These are phyloP conservation scores for Ascochyta viciae-villosae DNA, from an alignment of 2,329 filamentous ascomycete species.

Conservation along the genomic window DNA sequence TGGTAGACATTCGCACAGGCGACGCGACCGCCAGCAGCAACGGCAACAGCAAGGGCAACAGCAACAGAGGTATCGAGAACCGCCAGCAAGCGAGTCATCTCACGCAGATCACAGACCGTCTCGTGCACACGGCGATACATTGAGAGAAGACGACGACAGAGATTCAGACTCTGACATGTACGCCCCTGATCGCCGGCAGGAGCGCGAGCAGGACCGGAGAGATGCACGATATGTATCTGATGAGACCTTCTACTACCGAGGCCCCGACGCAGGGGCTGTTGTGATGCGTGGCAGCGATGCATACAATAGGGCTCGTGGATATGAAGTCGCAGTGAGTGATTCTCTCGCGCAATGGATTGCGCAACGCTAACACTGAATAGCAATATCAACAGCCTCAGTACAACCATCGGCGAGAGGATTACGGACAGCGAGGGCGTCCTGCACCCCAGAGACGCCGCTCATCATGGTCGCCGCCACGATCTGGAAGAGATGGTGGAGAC, in stretches of 20 bases:
- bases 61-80: conserved; percentile 3
- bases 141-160: background rate
- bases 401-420: conserved; percentile 14
- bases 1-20: conserved; percentile 22
- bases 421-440: conserved; percentile 24
- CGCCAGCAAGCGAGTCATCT: conserved; percentile 1
- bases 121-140: background rate
- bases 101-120: background rate
- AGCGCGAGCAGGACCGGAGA: conserved; percentile 20
- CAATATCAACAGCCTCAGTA: conserved; percentile 17
- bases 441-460: conserved; percentile 28
- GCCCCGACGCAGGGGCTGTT: conserved; percentile 22
- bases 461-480: conserved; percentile 41
- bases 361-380: conserved; percentile 12
- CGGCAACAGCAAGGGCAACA: background rate
- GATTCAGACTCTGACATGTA: conserved; percentile 28
- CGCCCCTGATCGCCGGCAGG: conserved; percentile 19
- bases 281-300: conserved; percentile 22
- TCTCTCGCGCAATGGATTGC: background rate
- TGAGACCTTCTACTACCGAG: conserved; percentile 24
- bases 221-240: conserved; percentile 25
- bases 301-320: conserved; percentile 17
- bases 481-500: conserved; percentile 17
- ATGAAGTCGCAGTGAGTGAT: conserved; percentile 27
- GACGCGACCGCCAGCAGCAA: conserved; percentile 16